Evolutionary conservation across 345 rosid genomes (phyloP).

Genomic region (Brassica cretica): DNA sequence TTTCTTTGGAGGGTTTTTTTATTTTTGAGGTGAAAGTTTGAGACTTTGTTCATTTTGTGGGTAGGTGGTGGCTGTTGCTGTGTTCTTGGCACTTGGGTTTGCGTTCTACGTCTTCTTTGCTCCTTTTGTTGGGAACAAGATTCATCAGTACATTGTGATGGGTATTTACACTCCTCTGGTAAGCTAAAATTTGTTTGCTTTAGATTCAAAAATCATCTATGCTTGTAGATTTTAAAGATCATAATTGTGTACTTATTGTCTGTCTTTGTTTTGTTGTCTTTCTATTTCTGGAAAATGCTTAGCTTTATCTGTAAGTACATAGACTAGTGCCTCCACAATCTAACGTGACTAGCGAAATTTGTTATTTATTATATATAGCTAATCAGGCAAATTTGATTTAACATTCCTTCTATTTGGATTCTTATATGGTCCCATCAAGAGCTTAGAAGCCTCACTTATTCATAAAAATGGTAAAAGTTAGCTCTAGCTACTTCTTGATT

Average conservation of each 20-base stretch:
- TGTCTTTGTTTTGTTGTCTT: slow-evolving; percentile 31
- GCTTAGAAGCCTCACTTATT: not conserved
- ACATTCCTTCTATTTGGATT: slow-evolving; percentile 22
- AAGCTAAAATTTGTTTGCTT: slow-evolving; percentile 33
- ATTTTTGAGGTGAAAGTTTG: slow-evolving; percentile 28
- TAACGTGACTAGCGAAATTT: not conserved
- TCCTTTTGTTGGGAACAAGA: slow-evolving; percentile 90
- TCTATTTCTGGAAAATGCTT: not conserved
- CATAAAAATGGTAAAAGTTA: slow-evolving; percentile 3
- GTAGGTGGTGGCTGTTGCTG: slow-evolving; percentile 98
- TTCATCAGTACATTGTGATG: slow-evolving; percentile 68
- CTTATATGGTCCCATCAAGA: slow-evolving; percentile 14
- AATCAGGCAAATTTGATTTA: slow-evolving; percentile 12
- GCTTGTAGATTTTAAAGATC: slow-evolving; percentile 22
- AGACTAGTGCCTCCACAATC: slow-evolving; percentile 21
- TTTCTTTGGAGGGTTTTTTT: slow-evolving; percentile 20
- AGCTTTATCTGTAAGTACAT: not conserved
- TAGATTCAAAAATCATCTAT: slow-evolving; percentile 44
- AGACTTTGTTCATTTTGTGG: slow-evolving; percentile 15
- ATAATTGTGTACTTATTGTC: slow-evolving; percentile 19
- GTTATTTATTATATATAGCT: slow-evolving; percentile 10
- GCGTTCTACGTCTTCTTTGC: slow-evolving; percentile 99
- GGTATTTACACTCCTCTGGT: slow-evolving; percentile 98
- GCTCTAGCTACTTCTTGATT: slow-evolving; percentile 4
- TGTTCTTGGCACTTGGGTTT: slow-evolving; percentile 93